Evolutionary conservation across 164 flowering plant genomes (phyloP), one percentile per base, ranked within the genome.

Genomic region (Cinnamomum chago): DNA sequence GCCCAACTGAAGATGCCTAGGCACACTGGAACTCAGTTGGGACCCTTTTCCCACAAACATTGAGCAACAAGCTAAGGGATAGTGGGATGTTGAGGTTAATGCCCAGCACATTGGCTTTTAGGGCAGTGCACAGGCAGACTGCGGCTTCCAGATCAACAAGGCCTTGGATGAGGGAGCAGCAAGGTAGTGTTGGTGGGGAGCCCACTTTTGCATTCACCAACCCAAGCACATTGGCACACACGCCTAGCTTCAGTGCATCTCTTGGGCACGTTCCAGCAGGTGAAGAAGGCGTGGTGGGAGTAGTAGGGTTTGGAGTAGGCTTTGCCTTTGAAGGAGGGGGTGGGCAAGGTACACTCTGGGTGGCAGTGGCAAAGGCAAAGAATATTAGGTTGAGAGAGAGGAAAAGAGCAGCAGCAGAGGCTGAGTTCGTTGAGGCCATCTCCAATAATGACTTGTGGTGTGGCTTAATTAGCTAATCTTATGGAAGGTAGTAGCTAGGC

Each of bases 121-220:
- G 81, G 71, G 86, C 88, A 62, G 88, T 85, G 85, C 92, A 89
- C 30, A 89, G 90, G 84, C 92, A 89, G 6, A 86, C 76, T 1
- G 92, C 91, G 0, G 90, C 92, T 62, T 90, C 92, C 4, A 86
- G 83, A 72, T 89, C 88, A 0, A 47, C 87, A 20, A 90, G 89
- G 65, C 92, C 94, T 40, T 80, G 12, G 47, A 90, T 65, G 77
- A 89, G 88, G 18, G 77, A 52, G 83, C 92, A 89, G 76, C 92
- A 90, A 47, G 91, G 90, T 2, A 67, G 40, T 17, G 66, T 71
- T 0, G 89, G 83, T 9, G 90, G 88, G 35, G 68, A 66, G 2
- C 91, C 95, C 0, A 89, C 40, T 1, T 81, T 76, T 23, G 78
- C 66, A 40, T 82, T 78, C 15, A 86, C 71, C 78, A 84, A 58